Evolutionary conservation across 495 filamentous ascomycete genomes (phyloP), one percentile per base, ranked within the genome.

Genomic region (Glutinoglossum americanum): DNA sequence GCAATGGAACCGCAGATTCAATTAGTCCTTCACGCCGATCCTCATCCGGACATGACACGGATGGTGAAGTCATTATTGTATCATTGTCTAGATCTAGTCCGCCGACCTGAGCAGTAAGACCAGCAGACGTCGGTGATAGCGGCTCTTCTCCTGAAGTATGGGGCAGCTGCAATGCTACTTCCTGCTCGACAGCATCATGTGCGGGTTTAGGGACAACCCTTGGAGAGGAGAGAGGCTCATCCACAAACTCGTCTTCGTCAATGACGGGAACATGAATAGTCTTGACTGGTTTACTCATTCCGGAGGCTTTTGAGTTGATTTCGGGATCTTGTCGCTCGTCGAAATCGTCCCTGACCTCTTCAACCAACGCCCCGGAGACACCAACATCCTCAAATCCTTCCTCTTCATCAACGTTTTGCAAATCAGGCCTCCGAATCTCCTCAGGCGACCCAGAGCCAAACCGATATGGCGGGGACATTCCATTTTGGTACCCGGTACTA

Each of bases 321-420:
- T 56, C 54, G 4, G n/a, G 28, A 1, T 41, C 54, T n/a, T 21
- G 56, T 57, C 71, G 72, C 61, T 71, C 72, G 55, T 74, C 71
- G 39, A 72, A 69, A 51, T 74, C 70, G 30, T 76, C 73, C 53
- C 75, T 74, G 49, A 72, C 72, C 51, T 84, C 82, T 53, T 87
- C 82, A 7, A 74, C 74, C 49, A 84, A 71, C 49, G 83, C 84
- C 1, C 78, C 77, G 21, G 78, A 76, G 55, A 81, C 77, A 19
- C 78, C 78, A 21, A 98, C 89, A 67, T 95, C 87, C 67, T 98
- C 92, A 63, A 95, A 98, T 0, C 86, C 89, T 64, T 97, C 90
- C 57, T 95, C 89, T 57, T 96, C 92, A 11, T 80, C 81, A 19
- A 74, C 79, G 62, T 87, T 92, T 35, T 83, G 80, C 3, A 87